Conservation (phyloP, 129 eudicot species). For the Solidago caesia region DNA sequence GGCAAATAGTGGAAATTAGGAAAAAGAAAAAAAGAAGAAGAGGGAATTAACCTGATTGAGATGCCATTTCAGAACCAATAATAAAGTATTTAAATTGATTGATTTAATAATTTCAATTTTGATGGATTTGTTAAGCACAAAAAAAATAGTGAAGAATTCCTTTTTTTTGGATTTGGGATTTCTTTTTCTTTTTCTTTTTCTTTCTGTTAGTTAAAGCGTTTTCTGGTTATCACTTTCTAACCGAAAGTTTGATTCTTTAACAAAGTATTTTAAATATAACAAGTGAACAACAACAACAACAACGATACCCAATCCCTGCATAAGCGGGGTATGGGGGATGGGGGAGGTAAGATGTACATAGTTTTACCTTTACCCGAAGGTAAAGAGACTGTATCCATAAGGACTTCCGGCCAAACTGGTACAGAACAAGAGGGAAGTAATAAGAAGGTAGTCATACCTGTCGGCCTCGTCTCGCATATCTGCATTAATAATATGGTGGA, state of each 20-base stretch:
- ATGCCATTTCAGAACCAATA: constrained; percentile 35
- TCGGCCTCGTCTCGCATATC: too few relatives aligned
- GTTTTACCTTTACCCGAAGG: too few relatives aligned
- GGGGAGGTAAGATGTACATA: too few relatives aligned
- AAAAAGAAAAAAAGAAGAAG: too few relatives aligned
- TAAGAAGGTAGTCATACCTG: too few relatives aligned
- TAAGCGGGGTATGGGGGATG: too few relatives aligned
- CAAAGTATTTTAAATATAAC: not conserved
- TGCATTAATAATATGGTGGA: too few relatives aligned
- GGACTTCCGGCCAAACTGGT: too few relatives aligned
- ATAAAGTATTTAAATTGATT: constrained; percentile 11
- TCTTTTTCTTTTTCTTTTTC: not conserved
- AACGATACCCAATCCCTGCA: too few relatives aligned
- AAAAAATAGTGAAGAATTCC: not conserved
- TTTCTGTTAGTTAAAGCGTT: not conserved
- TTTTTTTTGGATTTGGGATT: constrained; percentile 9
- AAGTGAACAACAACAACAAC: too few relatives aligned
- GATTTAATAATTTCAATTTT: constrained; percentile 16
- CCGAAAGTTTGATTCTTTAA: not conserved
- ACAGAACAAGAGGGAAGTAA: too few relatives aligned
- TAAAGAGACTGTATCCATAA: too few relatives aligned
- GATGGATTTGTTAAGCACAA: constrained; percentile 9
- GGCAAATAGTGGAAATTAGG: not conserved
- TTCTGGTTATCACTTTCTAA: constrained; percentile 11
- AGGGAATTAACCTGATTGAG: constrained; percentile 24